A percentile compares a stretch with the other conserved stretches of the same genome.
Conservation (phyloP, 2,329 filamentous ascomycete species). For the Diplodia sapinea region DNA sequence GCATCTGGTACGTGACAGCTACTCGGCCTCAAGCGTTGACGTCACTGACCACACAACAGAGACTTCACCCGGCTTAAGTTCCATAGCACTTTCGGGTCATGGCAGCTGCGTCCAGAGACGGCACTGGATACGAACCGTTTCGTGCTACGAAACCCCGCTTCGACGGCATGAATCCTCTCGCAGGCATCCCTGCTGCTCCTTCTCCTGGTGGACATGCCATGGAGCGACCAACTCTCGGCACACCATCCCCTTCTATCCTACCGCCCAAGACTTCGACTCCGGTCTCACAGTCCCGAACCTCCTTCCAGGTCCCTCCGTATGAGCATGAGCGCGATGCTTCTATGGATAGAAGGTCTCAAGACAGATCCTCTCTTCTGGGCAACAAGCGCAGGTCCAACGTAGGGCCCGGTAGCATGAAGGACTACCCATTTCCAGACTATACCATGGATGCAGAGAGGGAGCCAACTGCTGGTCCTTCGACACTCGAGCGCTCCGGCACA, state of each 20-base stretch:
- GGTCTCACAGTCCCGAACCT: neutral
- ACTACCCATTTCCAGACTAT: conserved; percentile 5
- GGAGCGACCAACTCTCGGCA: conserved; percentile 4
- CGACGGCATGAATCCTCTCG: conserved; percentile 3
- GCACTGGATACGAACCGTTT: neutral
- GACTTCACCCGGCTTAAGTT: neutral
- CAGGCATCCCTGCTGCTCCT: conserved; percentile 5
- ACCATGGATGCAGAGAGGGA: neutral
- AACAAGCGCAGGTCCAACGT: conserved; percentile 5
- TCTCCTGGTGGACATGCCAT: neutral
- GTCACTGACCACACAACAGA: neutral
- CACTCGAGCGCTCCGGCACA: neutral
- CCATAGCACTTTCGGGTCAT: neutral
- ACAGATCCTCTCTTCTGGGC: conserved; percentile 8
- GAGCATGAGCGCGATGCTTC: conserved; percentile 3
- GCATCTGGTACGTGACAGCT: neutral
- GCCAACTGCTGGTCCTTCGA: neutral
- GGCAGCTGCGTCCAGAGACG: conserved; percentile 1
- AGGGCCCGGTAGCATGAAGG: conserved; percentile 13
- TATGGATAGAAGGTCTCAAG: neutral
- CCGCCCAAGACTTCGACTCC: conserved; percentile 12
- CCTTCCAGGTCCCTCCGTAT: neutral
- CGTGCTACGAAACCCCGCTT: neutral
- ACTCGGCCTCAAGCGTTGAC: neutral
- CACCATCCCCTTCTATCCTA: neutral